Conservation (phyloP, 2,329 filamentous ascomycete genomes). For the Whalleya microplaca region DNA sequence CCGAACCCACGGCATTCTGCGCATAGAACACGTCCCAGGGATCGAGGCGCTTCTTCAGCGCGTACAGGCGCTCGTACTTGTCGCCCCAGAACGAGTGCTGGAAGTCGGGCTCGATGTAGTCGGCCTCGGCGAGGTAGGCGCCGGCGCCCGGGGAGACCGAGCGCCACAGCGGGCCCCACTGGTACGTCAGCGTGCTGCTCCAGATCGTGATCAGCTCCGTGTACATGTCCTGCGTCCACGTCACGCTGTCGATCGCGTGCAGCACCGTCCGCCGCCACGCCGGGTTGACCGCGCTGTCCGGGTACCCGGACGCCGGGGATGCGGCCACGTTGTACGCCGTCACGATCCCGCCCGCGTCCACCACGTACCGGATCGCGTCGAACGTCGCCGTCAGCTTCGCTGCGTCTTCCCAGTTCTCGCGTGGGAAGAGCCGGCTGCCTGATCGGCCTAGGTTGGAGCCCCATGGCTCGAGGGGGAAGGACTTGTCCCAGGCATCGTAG, state of each 20-base stretch:
- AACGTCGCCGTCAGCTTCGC: slow-evolving; percentile 38
- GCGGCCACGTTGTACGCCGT: slow-evolving; percentile 32
- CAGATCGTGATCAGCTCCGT: slow-evolving; percentile 31
- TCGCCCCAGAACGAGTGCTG: slow-evolving; percentile 42
- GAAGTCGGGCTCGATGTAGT: slow-evolving; percentile 42
- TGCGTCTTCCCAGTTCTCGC: slow-evolving; percentile 42
- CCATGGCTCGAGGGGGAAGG: slow-evolving; percentile 35
- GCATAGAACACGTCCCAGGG: slow-evolving; percentile 42
- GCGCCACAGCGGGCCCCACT: slow-evolving; percentile 29
- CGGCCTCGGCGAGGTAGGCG: slow-evolving; percentile 38
- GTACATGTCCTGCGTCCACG: slow-evolving; percentile 28
- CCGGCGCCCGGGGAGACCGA: slow-evolving; percentile 29
- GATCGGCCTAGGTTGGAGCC: slow-evolving; percentile 36
- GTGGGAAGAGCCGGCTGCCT: slow-evolving; percentile 47
- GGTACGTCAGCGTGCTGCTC: slow-evolving; percentile 29
- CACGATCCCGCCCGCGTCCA: slow-evolving; percentile 39
- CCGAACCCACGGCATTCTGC: slow-evolving; percentile 42
- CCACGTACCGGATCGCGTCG: slow-evolving; percentile 39
- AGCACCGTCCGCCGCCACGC: slow-evolving; percentile 41
- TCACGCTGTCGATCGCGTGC: slow-evolving; percentile 28
- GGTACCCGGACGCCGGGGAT: slow-evolving; percentile 31
- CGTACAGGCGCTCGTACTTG: slow-evolving; percentile 40
- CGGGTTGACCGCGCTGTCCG: slow-evolving; percentile 43
- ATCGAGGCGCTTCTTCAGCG: slow-evolving; percentile 41
- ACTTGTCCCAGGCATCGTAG: slow-evolving; percentile 37